Conservation (phyloP, 805 yeast species). For the Isabelozyma gotoi region DNA sequence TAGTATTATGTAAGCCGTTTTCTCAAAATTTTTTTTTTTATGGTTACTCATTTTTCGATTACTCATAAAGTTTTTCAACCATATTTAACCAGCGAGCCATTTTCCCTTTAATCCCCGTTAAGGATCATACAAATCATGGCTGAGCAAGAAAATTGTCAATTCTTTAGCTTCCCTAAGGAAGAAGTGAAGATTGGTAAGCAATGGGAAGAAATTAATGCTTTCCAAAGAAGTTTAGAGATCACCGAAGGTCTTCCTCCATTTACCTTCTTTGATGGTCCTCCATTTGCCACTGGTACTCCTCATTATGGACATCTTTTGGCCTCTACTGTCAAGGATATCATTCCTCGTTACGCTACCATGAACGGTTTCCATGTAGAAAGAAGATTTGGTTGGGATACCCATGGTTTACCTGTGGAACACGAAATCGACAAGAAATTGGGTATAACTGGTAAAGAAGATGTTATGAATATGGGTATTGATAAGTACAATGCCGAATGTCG, state of each 20-base stretch:
- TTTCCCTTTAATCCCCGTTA: too few relatives aligned
- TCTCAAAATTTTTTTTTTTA: too few relatives aligned
- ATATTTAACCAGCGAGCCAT: not conserved
- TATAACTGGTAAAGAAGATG: slow-evolving; percentile 91
- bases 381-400: slow-evolving; percentile 99
- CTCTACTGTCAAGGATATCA: slow-evolving; percentile 95
- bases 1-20: too few relatives aligned
- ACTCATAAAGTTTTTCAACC: not conserved
- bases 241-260: slow-evolving; percentile 85
- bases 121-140: too few relatives aligned
- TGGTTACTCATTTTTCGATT: not conserved
- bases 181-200: slow-evolving; percentile 77
- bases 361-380: slow-evolving; percentile 95
- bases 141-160: slow-evolving; percentile 4
- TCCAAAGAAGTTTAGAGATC: slow-evolving; percentile 78
- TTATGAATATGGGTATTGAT: slow-evolving; percentile 88
- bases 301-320: slow-evolving; percentile 98
- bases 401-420: slow-evolving; percentile 97
- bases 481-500: slow-evolving; percentile 95
- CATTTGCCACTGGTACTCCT: slow-evolving; percentile 99
- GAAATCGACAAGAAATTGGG: slow-evolving; percentile 97
- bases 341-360: slow-evolving; percentile 98
- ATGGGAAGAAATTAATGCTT: slow-evolving; percentile 95
- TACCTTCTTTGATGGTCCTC: slow-evolving; percentile 98
- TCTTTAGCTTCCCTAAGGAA: slow-evolving; percentile 79